A percentile compares a stretch with the other conserved stretches of the same genome.
Conservation (phyloP, 306 rosid genomes). For the Nissolia schottii region DNA sequence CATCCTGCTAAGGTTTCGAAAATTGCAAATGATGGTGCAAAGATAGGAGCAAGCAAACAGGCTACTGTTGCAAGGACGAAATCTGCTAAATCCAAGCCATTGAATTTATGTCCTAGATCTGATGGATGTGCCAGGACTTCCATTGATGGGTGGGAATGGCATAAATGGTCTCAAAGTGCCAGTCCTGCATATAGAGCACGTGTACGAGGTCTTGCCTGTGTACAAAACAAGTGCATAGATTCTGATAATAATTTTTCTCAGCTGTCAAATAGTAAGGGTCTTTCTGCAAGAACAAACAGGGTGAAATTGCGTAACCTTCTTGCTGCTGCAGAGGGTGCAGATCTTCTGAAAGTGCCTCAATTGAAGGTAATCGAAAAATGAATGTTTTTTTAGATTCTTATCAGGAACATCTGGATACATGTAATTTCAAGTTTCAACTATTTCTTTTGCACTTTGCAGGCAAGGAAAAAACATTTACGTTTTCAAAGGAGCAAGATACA, state of each 20-base stretch:
- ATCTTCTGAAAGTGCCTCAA: conserved; percentile 91
- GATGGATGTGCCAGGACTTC: conserved; percentile 85
- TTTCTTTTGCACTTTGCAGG: conserved; percentile 44
- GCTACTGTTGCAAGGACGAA: conserved; percentile 28
- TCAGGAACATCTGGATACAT: conserved; percentile 10
- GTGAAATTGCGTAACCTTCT: conserved; percentile 89
- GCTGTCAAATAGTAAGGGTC: conserved; percentile 75
- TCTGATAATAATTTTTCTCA: conserved; percentile 54
- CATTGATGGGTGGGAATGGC: conserved; percentile 96
- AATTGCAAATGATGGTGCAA: conserved; percentile 39
- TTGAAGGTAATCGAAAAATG: conserved; percentile 58
- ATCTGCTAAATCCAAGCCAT: conserved; percentile 47
- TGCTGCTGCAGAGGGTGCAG: conserved; percentile 97
- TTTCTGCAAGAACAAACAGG: conserved; percentile 96
- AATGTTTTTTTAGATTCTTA: conserved; percentile 11
- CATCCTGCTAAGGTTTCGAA: conserved; percentile 54
- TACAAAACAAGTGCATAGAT: conserved; percentile 33
- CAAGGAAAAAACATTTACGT: conserved; percentile 76
- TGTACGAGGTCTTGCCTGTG: conserved; percentile 53
- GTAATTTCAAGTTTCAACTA: background rate
- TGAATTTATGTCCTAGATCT: conserved; percentile 64
- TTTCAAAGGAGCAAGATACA: conserved; percentile 96
- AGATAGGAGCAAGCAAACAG: conserved; percentile 42
- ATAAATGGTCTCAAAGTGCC: conserved; percentile 75
- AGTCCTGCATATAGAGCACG: conserved; percentile 76